Conservation (phyloP, 768 basidiomycete genomes). For the Phlebiopsis flavidoalba region DNA sequence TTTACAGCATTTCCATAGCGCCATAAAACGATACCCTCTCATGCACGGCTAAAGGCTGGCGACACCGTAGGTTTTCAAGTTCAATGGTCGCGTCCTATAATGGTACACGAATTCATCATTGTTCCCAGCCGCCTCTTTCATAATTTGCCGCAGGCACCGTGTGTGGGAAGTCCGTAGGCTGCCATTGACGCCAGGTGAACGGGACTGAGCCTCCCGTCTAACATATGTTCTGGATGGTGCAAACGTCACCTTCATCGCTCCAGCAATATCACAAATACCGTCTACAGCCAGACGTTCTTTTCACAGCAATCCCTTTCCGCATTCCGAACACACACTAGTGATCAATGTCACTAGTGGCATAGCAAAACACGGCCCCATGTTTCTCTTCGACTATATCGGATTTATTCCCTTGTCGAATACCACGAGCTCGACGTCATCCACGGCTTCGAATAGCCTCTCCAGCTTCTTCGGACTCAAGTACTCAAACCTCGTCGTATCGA, state of each 20-base stretch:
- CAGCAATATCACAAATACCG: not conserved
- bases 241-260: not conserved
- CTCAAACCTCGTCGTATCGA: not conserved
- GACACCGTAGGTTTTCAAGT: not conserved
- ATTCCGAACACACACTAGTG: conserved; percentile 1
- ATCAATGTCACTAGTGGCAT: conserved; percentile 4
- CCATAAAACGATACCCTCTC: conserved; percentile 3
- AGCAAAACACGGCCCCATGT: not conserved
- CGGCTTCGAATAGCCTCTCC: not conserved
- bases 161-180: conserved; percentile 6
- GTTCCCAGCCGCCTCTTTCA: not conserved
- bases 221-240: not conserved
- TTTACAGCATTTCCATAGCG: not conserved
- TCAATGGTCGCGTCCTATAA: conserved; percentile 5
- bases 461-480: not conserved
- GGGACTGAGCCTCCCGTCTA: not conserved
- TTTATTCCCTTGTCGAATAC: not conserved
- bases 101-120: not conserved
- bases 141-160: conserved; percentile 1
- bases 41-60: not conserved
- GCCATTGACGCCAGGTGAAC: not conserved
- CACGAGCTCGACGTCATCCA: not conserved
- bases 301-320: not conserved
- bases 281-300: not conserved
- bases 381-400: conserved; percentile 5